phyloP scores from a whole-genome alignment of 2,329 filamentous ascomycete genomes.

The Nemania sp. region DNA sequence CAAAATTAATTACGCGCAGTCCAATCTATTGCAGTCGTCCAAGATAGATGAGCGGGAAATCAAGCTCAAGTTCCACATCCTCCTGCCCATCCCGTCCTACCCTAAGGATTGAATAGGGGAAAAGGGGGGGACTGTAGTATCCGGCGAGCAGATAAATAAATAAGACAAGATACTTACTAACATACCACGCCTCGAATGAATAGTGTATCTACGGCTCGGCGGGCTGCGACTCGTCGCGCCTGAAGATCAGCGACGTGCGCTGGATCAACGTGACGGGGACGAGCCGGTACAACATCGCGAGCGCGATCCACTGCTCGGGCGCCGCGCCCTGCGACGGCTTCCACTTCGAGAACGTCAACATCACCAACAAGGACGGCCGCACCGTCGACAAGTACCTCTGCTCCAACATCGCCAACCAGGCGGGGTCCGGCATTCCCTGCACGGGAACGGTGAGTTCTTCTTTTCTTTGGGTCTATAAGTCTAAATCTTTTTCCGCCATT shows the following conservation, averaged over 20 bases:
- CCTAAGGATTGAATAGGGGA: background rate
- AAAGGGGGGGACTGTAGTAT: background rate
- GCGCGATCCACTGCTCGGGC: constrained; percentile 49
- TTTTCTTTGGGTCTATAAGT: background rate
- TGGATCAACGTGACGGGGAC: constrained; percentile 56
- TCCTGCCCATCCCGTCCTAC: background rate
- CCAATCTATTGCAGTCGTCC: too few relatives aligned
- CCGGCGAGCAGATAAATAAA: background rate
- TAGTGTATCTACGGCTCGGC: constrained; percentile 47
- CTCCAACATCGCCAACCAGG: constrained; percentile 46
- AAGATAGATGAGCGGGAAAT: background rate
- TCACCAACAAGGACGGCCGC: constrained; percentile 45
- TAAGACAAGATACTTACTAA: background rate
- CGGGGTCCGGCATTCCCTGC: constrained; percentile 40
- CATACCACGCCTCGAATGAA: background rate
- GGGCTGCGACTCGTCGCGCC: constrained; percentile 45
- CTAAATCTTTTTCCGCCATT: background rate
- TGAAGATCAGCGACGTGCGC: constrained; percentile 50
- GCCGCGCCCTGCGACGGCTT: constrained; percentile 49
- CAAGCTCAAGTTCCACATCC: too few relatives aligned
- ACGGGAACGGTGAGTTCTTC: constrained; percentile 34
- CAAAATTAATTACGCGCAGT: too few relatives aligned
- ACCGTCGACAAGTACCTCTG: constrained; percentile 47
- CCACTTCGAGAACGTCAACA: constrained; percentile 50
- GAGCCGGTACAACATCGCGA: constrained; percentile 51